Base-by-base conservation (phyloP, 2,329 filamentous ascomycete genomes). In the Colletotrichum sansevieriae region DNA sequence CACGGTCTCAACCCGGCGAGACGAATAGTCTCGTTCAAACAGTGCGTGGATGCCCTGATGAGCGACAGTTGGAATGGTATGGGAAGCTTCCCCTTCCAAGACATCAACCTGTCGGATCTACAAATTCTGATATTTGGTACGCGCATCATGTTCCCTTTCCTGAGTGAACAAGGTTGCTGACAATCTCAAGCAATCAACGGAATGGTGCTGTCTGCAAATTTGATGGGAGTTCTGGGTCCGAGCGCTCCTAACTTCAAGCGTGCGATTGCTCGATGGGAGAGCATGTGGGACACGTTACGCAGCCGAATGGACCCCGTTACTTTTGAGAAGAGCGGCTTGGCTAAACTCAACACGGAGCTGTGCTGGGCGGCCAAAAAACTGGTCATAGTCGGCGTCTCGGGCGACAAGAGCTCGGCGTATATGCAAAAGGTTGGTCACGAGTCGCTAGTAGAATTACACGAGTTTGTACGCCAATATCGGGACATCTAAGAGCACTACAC, bases 221-320 rank as follows among this genome's bases (percentile, higher is more conserved):
- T 71, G 20, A 72, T 68, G 64, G 71, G 68, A 8, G 55, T 65
- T 1, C 57, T 74, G 11, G 58, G 70, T 0, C 9, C 62, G 6
- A 62, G 63, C 9, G 52, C 70, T 1, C 55, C 70, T 1, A 52
- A 62, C 11, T 20, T 73, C 20, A 37, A 71, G 1, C 70, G 72
- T 7, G 71, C 73, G 18, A 37, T 72, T 4, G 58, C 67, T 2
- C 66, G 73, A 8, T 75, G 74, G 73, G 72, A 73, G 44, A 33
- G 55, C 25, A 70, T 75, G 29, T 75, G 73, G 72, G 69, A 63
- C 1, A 47, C 55, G 10, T 41, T 63, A 1, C 56, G 52, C 4
- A 10, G 35, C 20, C 37, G 44, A 1, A 37, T 70, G 12, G 65
- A 58, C 12, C 46, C 58, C 2, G 47, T 35, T 1, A n/a, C 25